phyloP scores from a whole-genome alignment of 306 rosid genomes.

The Herpetospermum pedunculosum region DNA sequence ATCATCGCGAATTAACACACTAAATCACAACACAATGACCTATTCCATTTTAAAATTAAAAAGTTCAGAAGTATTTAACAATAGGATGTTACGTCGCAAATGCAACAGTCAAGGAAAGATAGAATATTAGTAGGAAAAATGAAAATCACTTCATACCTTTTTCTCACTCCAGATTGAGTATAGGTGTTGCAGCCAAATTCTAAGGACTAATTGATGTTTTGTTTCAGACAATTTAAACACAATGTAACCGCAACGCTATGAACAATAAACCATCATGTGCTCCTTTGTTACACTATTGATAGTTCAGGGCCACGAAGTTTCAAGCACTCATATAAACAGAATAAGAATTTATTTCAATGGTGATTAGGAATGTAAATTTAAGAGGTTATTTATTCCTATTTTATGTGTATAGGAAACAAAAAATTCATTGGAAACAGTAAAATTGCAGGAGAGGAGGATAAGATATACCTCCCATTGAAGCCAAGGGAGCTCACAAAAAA shows the following conservation, averaged over 20 bases:
- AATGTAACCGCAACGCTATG: not conserved
- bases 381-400: not conserved
- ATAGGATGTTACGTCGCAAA: not conserved
- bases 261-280: not conserved
- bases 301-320: not conserved
- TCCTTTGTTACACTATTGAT: not conserved
- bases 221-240: not conserved
- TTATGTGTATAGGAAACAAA: not conserved
- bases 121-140: not conserved
- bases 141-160: not conserved
- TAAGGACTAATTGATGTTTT: not conserved
- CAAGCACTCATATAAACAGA: not conserved
- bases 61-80: not conserved
- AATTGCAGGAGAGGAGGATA: not conserved
- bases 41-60: not conserved
- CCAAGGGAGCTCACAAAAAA: not conserved
- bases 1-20: not conserved
- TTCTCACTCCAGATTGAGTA: not conserved
- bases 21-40: not conserved
- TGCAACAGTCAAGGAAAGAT: not conserved
- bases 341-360: not conserved
- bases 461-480: not conserved
- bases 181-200: not conserved
- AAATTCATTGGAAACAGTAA: not conserved
- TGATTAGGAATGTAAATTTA: not conserved